Conservation (phyloP, 768 basidiomycete genomes). For the Termitomyces sp. region DNA sequence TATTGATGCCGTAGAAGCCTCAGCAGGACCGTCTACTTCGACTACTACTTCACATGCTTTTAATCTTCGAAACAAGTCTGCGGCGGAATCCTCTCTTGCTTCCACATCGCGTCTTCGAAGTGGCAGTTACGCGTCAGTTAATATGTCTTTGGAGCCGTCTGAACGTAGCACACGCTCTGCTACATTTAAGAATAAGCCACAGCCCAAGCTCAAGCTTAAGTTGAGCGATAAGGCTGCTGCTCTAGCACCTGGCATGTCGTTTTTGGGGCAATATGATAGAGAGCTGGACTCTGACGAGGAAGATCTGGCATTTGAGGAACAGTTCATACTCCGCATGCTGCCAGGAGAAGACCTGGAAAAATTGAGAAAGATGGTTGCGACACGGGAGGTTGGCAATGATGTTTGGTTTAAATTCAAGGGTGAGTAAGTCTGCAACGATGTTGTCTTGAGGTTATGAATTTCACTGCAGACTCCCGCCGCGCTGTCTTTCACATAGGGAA, state of each 20-base stretch:
- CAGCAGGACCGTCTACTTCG: constrained; percentile 28
- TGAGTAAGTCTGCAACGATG: constrained; percentile 21
- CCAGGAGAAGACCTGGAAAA: constrained; percentile 77
- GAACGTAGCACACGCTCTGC: constrained; percentile 60
- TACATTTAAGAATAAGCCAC: constrained; percentile 38
- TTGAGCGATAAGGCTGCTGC: constrained; percentile 78
- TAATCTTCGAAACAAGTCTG: constrained; percentile 17
- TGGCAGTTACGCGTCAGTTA: constrained; percentile 21
- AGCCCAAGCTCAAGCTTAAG: constrained; percentile 85
- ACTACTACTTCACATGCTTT: constrained; percentile 11
- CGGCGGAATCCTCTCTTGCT: constrained; percentile 16
- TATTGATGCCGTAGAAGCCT: constrained; percentile 32
- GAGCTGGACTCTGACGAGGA: constrained; percentile 96
- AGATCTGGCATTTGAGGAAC: constrained; percentile 93
- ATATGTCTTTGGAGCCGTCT: constrained; percentile 21
- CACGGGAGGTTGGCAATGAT: constrained; percentile 74
- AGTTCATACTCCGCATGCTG: constrained; percentile 89
- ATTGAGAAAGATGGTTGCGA: constrained; percentile 73
- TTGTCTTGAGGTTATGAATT: background rate
- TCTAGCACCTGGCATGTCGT: constrained; percentile 80
- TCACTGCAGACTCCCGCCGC: constrained; percentile 73
- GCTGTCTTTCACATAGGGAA: constrained; percentile 86
- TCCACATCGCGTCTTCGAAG: constrained; percentile 29
- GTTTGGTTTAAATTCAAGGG: constrained; percentile 99
- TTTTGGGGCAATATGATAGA: constrained; percentile 87